Base-by-base conservation (phyloP, 208 protist species). In the Acanthamoeba lenticulata region DNA sequence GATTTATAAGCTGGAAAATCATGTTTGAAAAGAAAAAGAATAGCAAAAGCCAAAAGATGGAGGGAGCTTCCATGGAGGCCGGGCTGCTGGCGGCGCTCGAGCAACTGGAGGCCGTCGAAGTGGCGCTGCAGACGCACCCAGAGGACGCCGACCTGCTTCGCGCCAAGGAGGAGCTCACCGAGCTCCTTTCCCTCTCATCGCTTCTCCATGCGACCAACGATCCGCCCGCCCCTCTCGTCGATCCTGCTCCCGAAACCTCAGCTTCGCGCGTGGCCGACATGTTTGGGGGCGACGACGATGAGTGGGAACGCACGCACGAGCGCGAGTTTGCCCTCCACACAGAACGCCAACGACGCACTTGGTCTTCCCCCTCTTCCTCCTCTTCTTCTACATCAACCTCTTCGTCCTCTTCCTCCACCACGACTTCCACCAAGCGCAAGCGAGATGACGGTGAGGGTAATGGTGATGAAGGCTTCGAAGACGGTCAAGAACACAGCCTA, bases 231-330 rank as follows among this genome's bases (percentile, higher is more conserved):
- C n/a, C n/a, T n/a, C n/a, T n/a, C n/a, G n/a, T n/a, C n/a, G 29
- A 42, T 77, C 19, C 5, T 9, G 29, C n/a, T n/a, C n/a, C n/a
- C n/a, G n/a, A n/a, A n/a, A n/a, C n/a, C n/a, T n/a, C n/a, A n/a
- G n/a, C n/a, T n/a, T n/a, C n/a, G n/a, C n/a, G n/a, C n/a, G 67
- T 42, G 67, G 34, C 67, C 34, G 67, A 77, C 67, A 77, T 77
- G 67, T 77, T 77, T 29, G 67, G 34, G 0, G 67, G 34, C 17
- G 29, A 77, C 38, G 67, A 77, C 67, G 67, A 77, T 29, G 67
- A 36, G 15, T 77, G 67, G 67, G 67, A 77, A 2, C 67, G 67
- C 67, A 77, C 67, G 32, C 67, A 77, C 38, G 0, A 36, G 67
- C 67, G 67, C 34, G 67, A 77, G 67, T 77, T 77, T 11, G 67